Base-by-base conservation (phyloP, 768 basidiomycete species). In the Tephrocybe sp. region DNA sequence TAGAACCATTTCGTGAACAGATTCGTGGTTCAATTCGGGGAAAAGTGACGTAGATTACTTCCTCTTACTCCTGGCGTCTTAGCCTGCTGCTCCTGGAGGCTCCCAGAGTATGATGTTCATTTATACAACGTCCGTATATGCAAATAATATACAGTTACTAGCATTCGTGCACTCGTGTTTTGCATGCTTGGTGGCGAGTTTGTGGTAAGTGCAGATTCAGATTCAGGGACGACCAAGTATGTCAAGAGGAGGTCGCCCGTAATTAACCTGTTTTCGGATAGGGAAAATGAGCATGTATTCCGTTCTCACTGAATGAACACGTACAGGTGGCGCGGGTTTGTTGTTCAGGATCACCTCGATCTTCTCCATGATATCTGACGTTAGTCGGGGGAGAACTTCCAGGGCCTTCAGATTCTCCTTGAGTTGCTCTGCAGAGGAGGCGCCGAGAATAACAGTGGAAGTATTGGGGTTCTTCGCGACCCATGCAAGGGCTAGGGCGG, bases 401-500 rank as follows among this genome's bases (percentile, higher is more conserved):
- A 90, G 65, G 8, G 47, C 38, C 34, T 40, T 33, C n/a, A 54
- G 17, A n/a, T 49, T 54, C 32, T 44, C 45, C 33, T 53, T 53
- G 34, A 90, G 62, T 62, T 90, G 88, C 52, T 83, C 75, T 0
- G 80, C 76, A 57, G 73, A 81, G 9, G 83, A 75, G 1, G 83
- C 87, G 9, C 87, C 87, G 45, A 88, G 77, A 58, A 89, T 86
- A 51, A 87, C 77, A 1, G 81, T 85, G 48, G 75, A 79, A 1
- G 83, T 86, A 64, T 85, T 84, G n/a, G 84, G 79, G 65, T 88
- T 86, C 58, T 70, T 76, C 14, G 85, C 80, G 4, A 85, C 73
- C 89, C 90, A 93, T 9, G 90, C 90, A 41, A 93, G 78, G 1
- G 92, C 86, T 25, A 95, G 78, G 11, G 81, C 78, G 17, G 78